Evolutionary conservation across 306 rosid species (phyloP).

Genomic region (Ormosia semicastrata): DNA sequence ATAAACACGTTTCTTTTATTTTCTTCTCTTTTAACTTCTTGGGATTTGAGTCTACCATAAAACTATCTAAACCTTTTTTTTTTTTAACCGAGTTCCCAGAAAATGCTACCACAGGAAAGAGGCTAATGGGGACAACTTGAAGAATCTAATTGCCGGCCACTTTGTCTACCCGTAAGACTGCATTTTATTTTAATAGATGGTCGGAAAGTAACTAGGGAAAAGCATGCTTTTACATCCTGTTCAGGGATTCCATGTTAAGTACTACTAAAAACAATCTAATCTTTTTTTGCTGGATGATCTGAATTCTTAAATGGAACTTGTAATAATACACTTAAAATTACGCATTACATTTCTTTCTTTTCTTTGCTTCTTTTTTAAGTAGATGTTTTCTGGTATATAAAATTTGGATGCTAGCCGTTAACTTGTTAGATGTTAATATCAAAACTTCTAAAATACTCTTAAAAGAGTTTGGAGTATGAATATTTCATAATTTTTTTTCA

Average conservation of each 20-base stretch:
- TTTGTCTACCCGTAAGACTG: constrained; percentile 17
- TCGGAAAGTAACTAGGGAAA: constrained; percentile 24
- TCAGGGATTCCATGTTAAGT: constrained; percentile 35
- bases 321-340: neutral
- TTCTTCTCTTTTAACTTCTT: neutral
- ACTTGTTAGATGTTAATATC: neutral
- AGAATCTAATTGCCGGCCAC: constrained; percentile 35
- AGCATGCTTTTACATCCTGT: constrained; percentile 46
- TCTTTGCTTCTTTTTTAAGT: neutral
- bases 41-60: neutral
- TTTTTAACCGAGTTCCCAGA: neutral
- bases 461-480: no score
- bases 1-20: neutral
- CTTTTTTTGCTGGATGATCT: neutral
- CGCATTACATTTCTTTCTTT: neutral
- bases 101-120: constrained; percentile 9
- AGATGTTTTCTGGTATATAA: neutral
- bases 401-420: neutral
- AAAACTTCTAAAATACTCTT: no score
- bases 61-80: neutral
- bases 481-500: no score
- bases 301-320: neutral
- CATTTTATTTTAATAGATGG: constrained; percentile 4
- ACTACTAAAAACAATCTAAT: constrained; percentile 21
- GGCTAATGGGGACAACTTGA: constrained; percentile 35